A percentile compares a stretch with the other conserved stretches of the same genome.
Evolutionary conservation across 495 filamentous ascomycete genomes (phyloP).

Genomic region (Staphylotrichum longicolle): DNA sequence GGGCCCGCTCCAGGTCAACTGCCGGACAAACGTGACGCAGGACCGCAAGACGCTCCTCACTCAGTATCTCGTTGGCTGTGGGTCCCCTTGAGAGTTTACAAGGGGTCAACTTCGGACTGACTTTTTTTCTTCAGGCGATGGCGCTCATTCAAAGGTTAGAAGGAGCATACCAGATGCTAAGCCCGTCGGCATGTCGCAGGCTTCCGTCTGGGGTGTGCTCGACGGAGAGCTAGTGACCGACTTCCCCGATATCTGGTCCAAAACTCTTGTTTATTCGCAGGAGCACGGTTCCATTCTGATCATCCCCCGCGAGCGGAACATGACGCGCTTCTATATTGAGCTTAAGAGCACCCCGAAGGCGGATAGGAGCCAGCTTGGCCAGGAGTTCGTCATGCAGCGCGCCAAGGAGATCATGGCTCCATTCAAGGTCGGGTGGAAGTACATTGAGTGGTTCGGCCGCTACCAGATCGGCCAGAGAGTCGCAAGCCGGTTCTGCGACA

Average conservation of each 20-base stretch:
- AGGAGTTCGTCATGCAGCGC: conserved; percentile 65
- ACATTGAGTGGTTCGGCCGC: conserved; percentile 59
- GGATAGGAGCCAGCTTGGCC: conserved; percentile 46
- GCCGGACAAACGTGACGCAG: conserved; percentile 40
- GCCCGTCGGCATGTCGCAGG: conserved; percentile 57
- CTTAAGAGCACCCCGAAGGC: conserved; percentile 54
- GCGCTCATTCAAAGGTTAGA: conserved; percentile 54
- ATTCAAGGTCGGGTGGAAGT: conserved; percentile 59
- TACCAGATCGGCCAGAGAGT: conserved; percentile 68
- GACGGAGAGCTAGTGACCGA: conserved; percentile 65
- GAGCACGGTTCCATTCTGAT: conserved; percentile 62
- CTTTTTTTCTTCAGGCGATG: conserved; percentile 40
- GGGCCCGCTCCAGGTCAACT: conserved; percentile 45
- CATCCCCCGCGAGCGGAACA: conserved; percentile 64
- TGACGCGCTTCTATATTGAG: conserved; percentile 68
- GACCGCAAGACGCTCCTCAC: conserved; percentile 44
- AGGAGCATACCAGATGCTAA: conserved; percentile 55
- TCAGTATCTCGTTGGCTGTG: conserved; percentile 55
- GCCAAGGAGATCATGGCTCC: conserved; percentile 63
- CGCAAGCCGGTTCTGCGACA: conserved; percentile 56
- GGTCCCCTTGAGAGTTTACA: conserved; percentile 19
- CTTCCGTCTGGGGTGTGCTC: conserved; percentile 68
- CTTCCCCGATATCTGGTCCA: conserved; percentile 71
- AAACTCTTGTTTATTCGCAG: conserved; percentile 59
- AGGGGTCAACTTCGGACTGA: conserved; percentile 17